Base-by-base conservation (phyloP, 345 rosid genomes). In the Erysimum cheiranthoides region DNA sequence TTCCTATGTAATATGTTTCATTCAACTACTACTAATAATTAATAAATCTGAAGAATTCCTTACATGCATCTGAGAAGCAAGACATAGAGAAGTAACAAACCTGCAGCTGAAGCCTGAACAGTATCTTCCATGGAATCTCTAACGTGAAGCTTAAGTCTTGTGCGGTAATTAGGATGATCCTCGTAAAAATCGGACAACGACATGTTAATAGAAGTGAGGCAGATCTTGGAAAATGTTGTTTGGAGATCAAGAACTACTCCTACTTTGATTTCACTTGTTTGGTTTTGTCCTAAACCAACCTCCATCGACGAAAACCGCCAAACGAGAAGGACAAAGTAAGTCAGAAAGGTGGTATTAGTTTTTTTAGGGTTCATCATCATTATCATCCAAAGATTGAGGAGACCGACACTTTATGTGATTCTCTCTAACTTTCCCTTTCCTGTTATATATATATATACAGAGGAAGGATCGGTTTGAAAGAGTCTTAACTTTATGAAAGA, bases 241-340 rank as follows among this genome's bases (percentile, higher is more conserved):
- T 60, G 25, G 73, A 73, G 53, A 65, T 83, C 79, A 68, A 81
- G 81, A 78, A 83, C 73, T 21, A 78, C 77, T 0, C 86, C 84
- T 34, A 83, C 77, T 62, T 68, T 56, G 4, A 81, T 76, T 40
- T 68, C 70, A 66, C 31, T 76, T 39, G 27, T 69, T 39, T 7
- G 30, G 53, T 16, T 30, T 62, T 69, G 32, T 42, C 49, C 75
- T 39, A 61, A 32, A 38, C 64, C 75, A 61, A 53, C 49, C 1
- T 21, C 42, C 39, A 52, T 69, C 58, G 54, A 54, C 58, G 10
- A 10, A 30, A 59, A 49, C 8, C 16, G 34, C n/a, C 17, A 67
- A 36, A 67, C 0, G 25, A 66, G 46, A 10, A 45, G 4, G 18
- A 66, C 10, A 36, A 47, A 17, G 43, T 65, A 66, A 57, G 8